These are phyloP conservation scores for Calonectria ilicicola DNA, from an alignment of 2,329 filamentous ascomycete species.

Conservation along the genomic window DNA sequence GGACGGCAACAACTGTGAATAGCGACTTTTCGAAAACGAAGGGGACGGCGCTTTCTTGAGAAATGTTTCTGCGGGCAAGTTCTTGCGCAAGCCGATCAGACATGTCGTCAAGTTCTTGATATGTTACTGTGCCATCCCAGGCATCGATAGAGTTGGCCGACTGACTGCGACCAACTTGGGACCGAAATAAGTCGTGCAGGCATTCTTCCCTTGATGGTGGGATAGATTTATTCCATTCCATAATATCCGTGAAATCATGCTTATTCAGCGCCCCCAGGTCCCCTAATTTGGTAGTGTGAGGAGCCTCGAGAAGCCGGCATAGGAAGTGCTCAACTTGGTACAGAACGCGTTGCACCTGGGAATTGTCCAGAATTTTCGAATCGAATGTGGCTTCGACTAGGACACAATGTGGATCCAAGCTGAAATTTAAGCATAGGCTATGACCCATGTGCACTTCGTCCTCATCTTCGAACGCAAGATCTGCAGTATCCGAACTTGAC, in stretches of 20 bases:
- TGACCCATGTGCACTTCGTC: slow-evolving; percentile 7
- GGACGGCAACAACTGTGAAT: slow-evolving; percentile 3
- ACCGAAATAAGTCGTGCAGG: slow-evolving; percentile 1
- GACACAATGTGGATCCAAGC: neutral
- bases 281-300: neutral
- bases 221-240: neutral
- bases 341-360: neutral
- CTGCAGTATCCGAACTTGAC: slow-evolving; percentile 4
- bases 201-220: slow-evolving; percentile 1
- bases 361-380: neutral
- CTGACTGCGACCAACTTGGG: neutral
- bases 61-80: neutral
- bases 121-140: slow-evolving; percentile 5
- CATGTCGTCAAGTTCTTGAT: neutral
- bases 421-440: slow-evolving; percentile 1
- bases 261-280: neutral
- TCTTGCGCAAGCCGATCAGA: neutral
- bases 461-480: slow-evolving; percentile 2
- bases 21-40: slow-evolving; percentile 9
- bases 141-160: neutral
- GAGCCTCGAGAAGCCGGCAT: neutral
- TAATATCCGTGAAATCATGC: neutral
- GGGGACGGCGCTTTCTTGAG: neutral
- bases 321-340: slow-evolving; percentile 5
- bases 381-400: slow-evolving; percentile 3